phyloP scores from a whole-genome alignment of 768 basidiomycete species.

The Filobasidium wieringae region DNA sequence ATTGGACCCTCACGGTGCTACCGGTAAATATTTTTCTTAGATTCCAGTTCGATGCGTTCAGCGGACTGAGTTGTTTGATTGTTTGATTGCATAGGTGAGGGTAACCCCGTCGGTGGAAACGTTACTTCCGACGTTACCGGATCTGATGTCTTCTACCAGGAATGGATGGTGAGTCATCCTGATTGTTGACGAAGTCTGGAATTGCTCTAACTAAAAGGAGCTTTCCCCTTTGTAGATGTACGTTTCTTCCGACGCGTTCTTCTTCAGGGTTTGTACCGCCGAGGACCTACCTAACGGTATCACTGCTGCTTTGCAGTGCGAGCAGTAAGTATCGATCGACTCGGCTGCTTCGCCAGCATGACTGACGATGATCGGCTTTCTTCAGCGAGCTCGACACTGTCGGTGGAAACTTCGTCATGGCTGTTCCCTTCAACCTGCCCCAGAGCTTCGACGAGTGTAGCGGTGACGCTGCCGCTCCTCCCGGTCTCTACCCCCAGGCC shows the following conservation, averaged over 20 bases:
- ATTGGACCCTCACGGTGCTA: slow-evolving; percentile 22
- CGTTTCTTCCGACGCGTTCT: slow-evolving; percentile 43
- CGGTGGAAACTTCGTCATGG: slow-evolving; percentile 27
- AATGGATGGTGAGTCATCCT: slow-evolving; percentile 39
- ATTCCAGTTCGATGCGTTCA: too few relatives aligned
- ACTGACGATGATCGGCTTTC: not conserved
- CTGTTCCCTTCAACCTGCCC: slow-evolving; percentile 30
- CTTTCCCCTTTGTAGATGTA: slow-evolving; percentile 38
- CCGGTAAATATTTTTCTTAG: slow-evolving; percentile 24
- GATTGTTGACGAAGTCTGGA: too few relatives aligned
- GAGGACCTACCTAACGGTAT: slow-evolving; percentile 38
- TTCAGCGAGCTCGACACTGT: slow-evolving; percentile 35
- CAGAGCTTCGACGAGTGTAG: slow-evolving; percentile 43
- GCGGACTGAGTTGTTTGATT: too few relatives aligned
- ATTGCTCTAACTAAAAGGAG: too few relatives aligned
- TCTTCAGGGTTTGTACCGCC: slow-evolving; percentile 44
- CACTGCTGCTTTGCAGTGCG: slow-evolving; percentile 39
- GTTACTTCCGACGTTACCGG: slow-evolving; percentile 38
- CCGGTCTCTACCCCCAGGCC: slow-evolving; percentile 40
- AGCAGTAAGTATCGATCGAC: slow-evolving; percentile 22
- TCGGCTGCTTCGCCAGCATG: not conserved
- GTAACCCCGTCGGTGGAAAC: slow-evolving; percentile 41
- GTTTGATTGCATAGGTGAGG: slow-evolving; percentile 26
- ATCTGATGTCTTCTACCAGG: slow-evolving; percentile 40
- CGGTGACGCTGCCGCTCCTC: slow-evolving; percentile 42